These are phyloP conservation scores for Lachnellula arida DNA, from an alignment of 2,329 filamentous ascomycete species.

Conservation along the genomic window DNA sequence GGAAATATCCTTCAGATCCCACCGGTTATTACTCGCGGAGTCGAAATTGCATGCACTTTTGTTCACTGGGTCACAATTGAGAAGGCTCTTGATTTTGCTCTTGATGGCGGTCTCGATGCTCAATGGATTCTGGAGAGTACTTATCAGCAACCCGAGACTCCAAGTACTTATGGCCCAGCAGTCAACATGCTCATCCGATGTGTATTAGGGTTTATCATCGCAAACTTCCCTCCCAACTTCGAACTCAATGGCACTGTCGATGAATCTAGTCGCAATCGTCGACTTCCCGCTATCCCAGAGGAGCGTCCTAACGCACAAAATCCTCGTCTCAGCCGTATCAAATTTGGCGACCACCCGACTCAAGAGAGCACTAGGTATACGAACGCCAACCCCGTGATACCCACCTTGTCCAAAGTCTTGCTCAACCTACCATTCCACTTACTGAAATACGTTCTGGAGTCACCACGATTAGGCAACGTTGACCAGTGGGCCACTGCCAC, in stretches of 20 bases:
- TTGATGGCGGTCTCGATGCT: constrained; percentile 41
- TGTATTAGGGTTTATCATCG: constrained; percentile 54
- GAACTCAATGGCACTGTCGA: constrained; percentile 48
- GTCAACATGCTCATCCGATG: constrained; percentile 50
- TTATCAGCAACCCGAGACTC: constrained; percentile 25
- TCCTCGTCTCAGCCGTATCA: constrained; percentile 57
- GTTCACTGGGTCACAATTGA: constrained; percentile 61
- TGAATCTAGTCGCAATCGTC: constrained; percentile 42
- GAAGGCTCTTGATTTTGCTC: constrained; percentile 53
- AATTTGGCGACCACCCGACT: constrained; percentile 60
- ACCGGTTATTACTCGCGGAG: constrained; percentile 51
- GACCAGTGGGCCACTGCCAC: constrained; percentile 46
- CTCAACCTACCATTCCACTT: constrained; percentile 65
- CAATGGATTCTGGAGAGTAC: constrained; percentile 32
- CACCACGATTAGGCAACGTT: constrained; percentile 47
- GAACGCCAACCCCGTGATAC: constrained; percentile 29
- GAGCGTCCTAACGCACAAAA: constrained; percentile 34
- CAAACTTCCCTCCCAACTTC: constrained; percentile 56
- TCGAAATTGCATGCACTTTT: constrained; percentile 54
- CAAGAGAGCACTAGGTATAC: constrained; percentile 34
- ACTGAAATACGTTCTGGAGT: constrained; percentile 62
- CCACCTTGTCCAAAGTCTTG: constrained; percentile 60
- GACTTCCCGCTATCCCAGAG: constrained; percentile 36
- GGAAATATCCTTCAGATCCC: constrained; percentile 54
- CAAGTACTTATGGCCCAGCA: constrained; percentile 50